Base-by-base conservation (phyloP, 306 rosid genomes). In the Quercus engelmannii region DNA sequence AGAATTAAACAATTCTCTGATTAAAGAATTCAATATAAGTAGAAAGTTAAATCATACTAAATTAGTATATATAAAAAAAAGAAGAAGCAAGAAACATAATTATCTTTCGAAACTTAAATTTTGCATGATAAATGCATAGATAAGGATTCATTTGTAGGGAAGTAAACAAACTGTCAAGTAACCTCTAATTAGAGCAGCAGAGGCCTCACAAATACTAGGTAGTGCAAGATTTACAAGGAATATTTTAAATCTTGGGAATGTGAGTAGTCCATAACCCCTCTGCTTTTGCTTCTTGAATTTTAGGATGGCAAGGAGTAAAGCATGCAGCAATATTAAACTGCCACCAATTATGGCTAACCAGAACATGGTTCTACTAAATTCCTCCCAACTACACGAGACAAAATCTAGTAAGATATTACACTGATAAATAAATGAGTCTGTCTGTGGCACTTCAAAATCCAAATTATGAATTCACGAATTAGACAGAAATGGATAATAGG, bases 171-270 rank as follows among this genome's bases (percentile, higher is more conserved):
- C 30, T 69, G 67, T 54, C 18, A 19, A 64, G 41, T 72, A 87
- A 94, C 98, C 98, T 89, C 38, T 82, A 71, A 85, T 74, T 83
- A 91, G 87, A 57, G 81, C 86, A 18, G 88, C 55, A 62, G 97
- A 91, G 82, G 93, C 97, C 90, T 82, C 85, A 74, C 85, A 89
- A 76, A 92, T 76, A 74, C 91, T 69, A 83, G 99, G 93, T 8
- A 92, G 87, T 76, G 97, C 90, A 68, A 94, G 86, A 86, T 88
- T 78, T 83, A 90, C 55, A 55, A 92, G 91, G 73, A 92, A 91
- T 79, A 91, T 88, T 87, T 94, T 97, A 79, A 91, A 86, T 91
- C 97, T 90, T 71, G 97, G 93, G 69, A 94, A 90, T 70, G 86
- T 76, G 78, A 94, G 92, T 43, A 95, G 95, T 78, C 97, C 97